Evolutionary conservation across 169 alveolate species (phyloP).

Genomic region (Besnoitia besnoiti): DNA sequence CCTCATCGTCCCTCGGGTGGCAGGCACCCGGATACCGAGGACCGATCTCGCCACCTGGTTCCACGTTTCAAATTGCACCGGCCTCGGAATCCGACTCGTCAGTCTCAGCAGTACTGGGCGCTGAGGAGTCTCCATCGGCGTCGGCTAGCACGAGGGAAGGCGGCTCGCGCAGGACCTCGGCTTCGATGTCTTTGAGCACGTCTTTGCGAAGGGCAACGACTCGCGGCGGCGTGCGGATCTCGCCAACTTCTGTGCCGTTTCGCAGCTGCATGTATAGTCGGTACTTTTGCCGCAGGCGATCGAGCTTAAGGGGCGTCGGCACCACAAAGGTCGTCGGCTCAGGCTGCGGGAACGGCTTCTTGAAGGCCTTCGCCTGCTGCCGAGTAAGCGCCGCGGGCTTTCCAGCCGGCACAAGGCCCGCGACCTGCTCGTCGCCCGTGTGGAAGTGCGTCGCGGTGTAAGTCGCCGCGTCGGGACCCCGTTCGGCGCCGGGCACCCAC

Average conservation of each 20-base stretch:
- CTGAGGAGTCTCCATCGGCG: neutral
- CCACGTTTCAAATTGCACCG: neutral
- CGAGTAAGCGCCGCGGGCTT: conserved; percentile 1
- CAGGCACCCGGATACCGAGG: too few relatives aligned
- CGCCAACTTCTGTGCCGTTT: conserved; percentile 16
- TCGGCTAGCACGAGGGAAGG: conserved; percentile 9
- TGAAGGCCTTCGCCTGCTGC: neutral
- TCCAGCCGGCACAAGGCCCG: neutral
- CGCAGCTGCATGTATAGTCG: conserved; percentile 36
- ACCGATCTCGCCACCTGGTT: too few relatives aligned
- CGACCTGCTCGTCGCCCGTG: neutral
- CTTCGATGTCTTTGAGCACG: conserved; percentile 10
- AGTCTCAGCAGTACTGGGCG: neutral
- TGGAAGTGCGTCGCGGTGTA: conserved; percentile 21
- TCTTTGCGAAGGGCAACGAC: neutral
- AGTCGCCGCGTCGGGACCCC: neutral
- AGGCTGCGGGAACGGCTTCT: neutral
- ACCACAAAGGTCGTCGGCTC: conserved; percentile 26
- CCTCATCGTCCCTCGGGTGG: too few relatives aligned
- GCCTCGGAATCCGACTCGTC: neutral
- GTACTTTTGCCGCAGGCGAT: neutral
- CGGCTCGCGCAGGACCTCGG: neutral
- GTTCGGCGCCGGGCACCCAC: conserved; percentile 20
- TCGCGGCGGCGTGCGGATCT: neutral
- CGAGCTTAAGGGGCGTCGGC: neutral